Evolutionary conservation across 768 basidiomycete genomes (phyloP).

Genomic region (Exidia glandulosa): DNA sequence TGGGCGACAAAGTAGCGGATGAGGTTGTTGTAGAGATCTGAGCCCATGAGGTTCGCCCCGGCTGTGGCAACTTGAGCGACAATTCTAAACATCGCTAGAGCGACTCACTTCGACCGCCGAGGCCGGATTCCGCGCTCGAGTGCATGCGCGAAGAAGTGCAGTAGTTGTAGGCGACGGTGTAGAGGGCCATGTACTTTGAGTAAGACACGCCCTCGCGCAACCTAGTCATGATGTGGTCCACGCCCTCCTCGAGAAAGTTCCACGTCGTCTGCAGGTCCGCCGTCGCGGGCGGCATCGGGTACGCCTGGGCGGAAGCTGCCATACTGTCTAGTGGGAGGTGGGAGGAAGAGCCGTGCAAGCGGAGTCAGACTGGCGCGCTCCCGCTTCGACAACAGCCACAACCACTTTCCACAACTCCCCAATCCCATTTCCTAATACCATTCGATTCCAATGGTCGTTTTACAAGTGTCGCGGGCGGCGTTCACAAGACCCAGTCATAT

Average conservation of each 20-base stretch:
- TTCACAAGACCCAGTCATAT: too few relatives aligned
- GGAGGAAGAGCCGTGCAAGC: too few relatives aligned
- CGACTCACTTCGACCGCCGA: conserved; percentile 14
- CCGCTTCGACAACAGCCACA: too few relatives aligned
- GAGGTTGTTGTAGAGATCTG: conserved; percentile 92
- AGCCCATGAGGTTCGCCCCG: conserved; percentile 93
- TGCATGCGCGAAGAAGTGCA: conserved; percentile 66
- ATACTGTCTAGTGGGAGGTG: too few relatives aligned
- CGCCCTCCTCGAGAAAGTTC: conserved; percentile 19
- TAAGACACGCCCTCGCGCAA: conserved; percentile 81
- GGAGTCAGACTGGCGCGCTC: too few relatives aligned
- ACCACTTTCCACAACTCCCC: too few relatives aligned
- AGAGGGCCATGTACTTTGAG: conserved; percentile 77
- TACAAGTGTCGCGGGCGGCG: too few relatives aligned
- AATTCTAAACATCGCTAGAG: not conserved
- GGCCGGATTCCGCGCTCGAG: conserved; percentile 22
- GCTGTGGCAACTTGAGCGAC: conserved; percentile 33
- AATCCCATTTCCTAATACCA: too few relatives aligned
- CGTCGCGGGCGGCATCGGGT: not conserved
- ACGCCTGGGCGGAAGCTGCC: not conserved
- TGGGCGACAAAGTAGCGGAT: conserved; percentile 83
- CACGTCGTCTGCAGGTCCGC: conserved; percentile 26
- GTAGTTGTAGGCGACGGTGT: conserved; percentile 96
- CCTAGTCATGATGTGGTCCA: conserved; percentile 89
- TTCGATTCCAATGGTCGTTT: too few relatives aligned